Percentiles rank a stretch among this genome's conserved stretches.
These are phyloP conservation scores for Hirschfeldia incana DNA, from an alignment of 345 rosid genomes.

Conservation along the genomic window DNA sequence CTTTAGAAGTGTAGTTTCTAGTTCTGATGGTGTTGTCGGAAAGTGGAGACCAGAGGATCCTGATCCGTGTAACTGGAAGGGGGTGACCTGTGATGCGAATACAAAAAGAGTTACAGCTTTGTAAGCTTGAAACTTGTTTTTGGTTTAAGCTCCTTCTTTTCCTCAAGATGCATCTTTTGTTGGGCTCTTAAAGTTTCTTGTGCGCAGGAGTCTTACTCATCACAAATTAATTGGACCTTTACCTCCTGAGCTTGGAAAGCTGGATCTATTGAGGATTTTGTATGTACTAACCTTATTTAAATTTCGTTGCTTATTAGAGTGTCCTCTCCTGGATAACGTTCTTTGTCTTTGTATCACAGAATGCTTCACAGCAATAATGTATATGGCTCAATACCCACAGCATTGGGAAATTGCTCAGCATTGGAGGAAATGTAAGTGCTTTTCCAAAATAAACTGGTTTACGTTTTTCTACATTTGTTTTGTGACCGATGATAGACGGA, in stretches of 20 bases:
- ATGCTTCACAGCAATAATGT: slow-evolving; percentile 75
- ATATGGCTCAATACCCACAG: slow-evolving; percentile 73
- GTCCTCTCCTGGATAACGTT: slow-evolving; percentile 28
- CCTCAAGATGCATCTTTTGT: slow-evolving; percentile 13
- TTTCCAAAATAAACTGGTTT: background rate
- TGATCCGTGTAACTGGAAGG: slow-evolving; percentile 95
- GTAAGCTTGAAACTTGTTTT: slow-evolving; percentile 53
- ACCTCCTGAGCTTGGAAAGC: slow-evolving; percentile 84
- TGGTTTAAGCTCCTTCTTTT: background rate
- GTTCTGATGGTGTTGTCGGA: slow-evolving; percentile 67
- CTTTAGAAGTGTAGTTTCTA: slow-evolving; percentile 63
- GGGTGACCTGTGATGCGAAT: slow-evolving; percentile 73
- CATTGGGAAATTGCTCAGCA: slow-evolving; percentile 81
- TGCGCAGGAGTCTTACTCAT: slow-evolving; percentile 71
- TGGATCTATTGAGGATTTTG: slow-evolving; percentile 69
- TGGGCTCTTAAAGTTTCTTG: slow-evolving; percentile 20
- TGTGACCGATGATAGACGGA: background rate
- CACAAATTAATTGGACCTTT: slow-evolving; percentile 81
- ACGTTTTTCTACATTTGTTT: background rate
- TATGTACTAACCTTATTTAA: slow-evolving; percentile 44
- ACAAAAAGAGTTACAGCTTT: slow-evolving; percentile 77
- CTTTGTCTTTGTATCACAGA: slow-evolving; percentile 45
- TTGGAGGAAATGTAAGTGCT: slow-evolving; percentile 77
- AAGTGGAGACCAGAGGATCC: slow-evolving; percentile 98
- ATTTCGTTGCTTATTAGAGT: slow-evolving; percentile 15